These are phyloP conservation scores for Striga asiatica DNA, from an alignment of 257 asterid genomes.

Conservation along the genomic window DNA sequence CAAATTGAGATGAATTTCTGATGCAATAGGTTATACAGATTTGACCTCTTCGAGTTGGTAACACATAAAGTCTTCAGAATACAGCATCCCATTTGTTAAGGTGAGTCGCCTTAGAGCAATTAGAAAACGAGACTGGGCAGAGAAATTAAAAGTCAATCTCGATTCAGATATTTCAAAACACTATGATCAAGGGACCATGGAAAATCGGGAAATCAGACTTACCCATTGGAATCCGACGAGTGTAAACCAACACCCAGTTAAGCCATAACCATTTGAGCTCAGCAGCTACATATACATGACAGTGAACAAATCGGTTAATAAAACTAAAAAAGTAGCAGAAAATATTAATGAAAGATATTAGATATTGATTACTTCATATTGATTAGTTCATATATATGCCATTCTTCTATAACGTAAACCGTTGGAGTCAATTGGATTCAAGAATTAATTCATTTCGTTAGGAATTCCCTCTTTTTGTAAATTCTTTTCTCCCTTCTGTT, in stretches of 20 bases:
- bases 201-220: constrained; percentile 11
- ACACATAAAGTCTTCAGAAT: constrained; percentile 31
- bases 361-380: no score
- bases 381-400: no score
- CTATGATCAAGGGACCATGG: not conserved
- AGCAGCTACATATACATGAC: constrained; percentile 32
- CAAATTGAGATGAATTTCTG: not conserved
- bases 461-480: no score
- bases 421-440: no score
- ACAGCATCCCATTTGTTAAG: constrained; percentile 42
- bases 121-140: constrained; percentile 57
- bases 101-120: constrained; percentile 67
- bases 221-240: constrained; percentile 96
- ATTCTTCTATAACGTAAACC: no score
- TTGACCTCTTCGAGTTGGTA: constrained; percentile 36
- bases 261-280: constrained; percentile 64
- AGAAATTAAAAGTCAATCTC: not conserved
- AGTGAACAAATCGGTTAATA: not conserved
- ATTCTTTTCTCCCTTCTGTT: no score
- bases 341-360: no score
- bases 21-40: constrained; percentile 22
- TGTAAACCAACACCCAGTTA: constrained; percentile 75
- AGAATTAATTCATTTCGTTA: no score
- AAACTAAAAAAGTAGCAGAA: not conserved
- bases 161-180: not conserved